Conservation (phyloP, 768 basidiomycete species). For the Amanita thiersii region DNA sequence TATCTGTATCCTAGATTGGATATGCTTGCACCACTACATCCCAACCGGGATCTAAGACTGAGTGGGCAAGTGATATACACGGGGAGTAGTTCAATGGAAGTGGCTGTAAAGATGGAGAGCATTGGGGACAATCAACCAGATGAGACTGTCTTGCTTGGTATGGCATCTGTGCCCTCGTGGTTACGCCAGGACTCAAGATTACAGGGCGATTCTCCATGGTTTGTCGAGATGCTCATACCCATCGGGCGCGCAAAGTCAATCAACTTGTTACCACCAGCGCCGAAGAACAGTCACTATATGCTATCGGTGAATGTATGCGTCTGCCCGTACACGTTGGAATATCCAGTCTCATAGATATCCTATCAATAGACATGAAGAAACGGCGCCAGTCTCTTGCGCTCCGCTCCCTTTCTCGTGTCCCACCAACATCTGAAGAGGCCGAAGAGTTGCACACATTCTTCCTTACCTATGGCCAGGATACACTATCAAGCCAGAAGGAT, state of each 20-base stretch:
- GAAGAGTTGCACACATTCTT: constrained; percentile 61
- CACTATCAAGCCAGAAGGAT: constrained; percentile 14
- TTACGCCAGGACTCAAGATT: neutral
- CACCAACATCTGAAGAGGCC: constrained; percentile 66
- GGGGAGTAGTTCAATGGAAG: constrained; percentile 73
- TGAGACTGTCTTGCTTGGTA: constrained; percentile 63
- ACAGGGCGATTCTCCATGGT: constrained; percentile 92
- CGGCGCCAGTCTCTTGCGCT: constrained; percentile 45
- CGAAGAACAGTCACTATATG: constrained; percentile 55
- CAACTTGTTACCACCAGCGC: constrained; percentile 48
- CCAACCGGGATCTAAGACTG: constrained; percentile 59
- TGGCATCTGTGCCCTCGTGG: constrained; percentile 3
- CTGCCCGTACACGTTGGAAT: neutral
- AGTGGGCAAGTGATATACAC: constrained; percentile 79
- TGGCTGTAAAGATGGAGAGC: constrained; percentile 80
- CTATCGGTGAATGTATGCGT: constrained; percentile 61
- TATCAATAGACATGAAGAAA: constrained; percentile 45
- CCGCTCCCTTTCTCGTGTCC: constrained; percentile 61
- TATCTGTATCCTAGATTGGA: constrained; percentile 39
- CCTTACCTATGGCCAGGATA: constrained; percentile 45
- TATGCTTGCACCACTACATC: constrained; percentile 52
- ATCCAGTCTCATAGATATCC: neutral
- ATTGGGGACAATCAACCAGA: constrained; percentile 37
- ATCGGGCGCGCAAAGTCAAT: constrained; percentile 56
- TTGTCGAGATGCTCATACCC: constrained; percentile 62